Evolutionary conservation across 495 filamentous ascomycete species (phyloP).

Genomic region (Hapsidospora chrysogenum): DNA sequence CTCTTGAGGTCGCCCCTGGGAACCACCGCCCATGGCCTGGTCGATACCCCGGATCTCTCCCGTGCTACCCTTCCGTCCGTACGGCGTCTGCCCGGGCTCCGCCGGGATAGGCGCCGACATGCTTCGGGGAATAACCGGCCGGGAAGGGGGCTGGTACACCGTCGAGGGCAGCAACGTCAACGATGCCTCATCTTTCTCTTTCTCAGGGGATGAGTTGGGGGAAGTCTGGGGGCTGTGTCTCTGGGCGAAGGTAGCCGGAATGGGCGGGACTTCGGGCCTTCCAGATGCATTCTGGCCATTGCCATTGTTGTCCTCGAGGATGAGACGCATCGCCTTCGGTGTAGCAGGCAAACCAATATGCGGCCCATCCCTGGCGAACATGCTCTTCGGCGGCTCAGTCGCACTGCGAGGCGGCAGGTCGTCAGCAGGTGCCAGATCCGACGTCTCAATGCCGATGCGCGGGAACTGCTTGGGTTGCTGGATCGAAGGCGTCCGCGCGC

Average conservation of each 20-base stretch:
- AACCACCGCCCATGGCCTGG: constrained; percentile 37
- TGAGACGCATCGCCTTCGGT: constrained; percentile 69
- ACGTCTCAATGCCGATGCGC: constrained; percentile 17
- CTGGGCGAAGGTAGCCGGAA: constrained; percentile 35
- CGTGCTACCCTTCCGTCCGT: constrained; percentile 17
- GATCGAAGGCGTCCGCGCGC: constrained; percentile 65
- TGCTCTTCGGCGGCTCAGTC: constrained; percentile 14
- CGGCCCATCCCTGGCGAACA: constrained; percentile 31
- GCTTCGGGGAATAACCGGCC: constrained; percentile 40
- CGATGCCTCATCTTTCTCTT: constrained; percentile 8
- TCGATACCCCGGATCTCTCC: constrained; percentile 36
- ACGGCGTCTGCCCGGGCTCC: constrained; percentile 13
- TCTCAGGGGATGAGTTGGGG: constrained; percentile 10
- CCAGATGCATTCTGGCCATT: constrained; percentile 10
- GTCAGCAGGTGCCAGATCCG: constrained; percentile 27
- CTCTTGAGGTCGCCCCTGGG: constrained; percentile 15
- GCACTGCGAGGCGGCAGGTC: constrained; percentile 12
- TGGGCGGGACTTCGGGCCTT: constrained; percentile 42
- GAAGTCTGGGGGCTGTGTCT: constrained; percentile 11
- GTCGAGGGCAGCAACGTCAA: constrained; percentile 38
- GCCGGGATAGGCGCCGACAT: constrained; percentile 61
- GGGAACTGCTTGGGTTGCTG: constrained; percentile 47
- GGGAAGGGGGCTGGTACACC: constrained; percentile 44
- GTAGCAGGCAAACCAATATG: constrained; percentile 64
- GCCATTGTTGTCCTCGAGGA: constrained; percentile 28